A percentile compares a stretch with the other conserved stretches of the same genome.
Evolutionary conservation across 306 rosid genomes (phyloP).

Genomic region (Quercus parvula): DNA sequence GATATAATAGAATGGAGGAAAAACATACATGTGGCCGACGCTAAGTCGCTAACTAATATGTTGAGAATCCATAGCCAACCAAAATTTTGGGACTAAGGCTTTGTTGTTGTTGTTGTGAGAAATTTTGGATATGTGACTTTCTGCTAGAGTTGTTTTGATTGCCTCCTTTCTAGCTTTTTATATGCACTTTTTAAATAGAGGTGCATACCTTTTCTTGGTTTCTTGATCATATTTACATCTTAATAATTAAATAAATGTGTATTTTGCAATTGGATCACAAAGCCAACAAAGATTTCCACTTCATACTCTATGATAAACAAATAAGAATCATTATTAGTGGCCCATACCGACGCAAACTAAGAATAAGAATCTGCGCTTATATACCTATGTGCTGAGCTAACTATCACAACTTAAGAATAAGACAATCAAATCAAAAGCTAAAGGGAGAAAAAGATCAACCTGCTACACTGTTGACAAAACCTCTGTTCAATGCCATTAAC

Average conservation of each 20-base stretch:
- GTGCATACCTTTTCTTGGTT: neutral
- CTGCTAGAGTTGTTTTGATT: neutral
- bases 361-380: constrained; percentile 1
- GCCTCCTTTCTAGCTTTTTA: neutral
- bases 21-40: too few species aligned
- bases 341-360: neutral
- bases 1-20: too few species aligned
- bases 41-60: too few species aligned
- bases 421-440: neutral
- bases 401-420: neutral
- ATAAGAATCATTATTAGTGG: neutral
- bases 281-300: neutral
- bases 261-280: neutral
- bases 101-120: too few species aligned
- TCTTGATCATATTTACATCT: neutral
- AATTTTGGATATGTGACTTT: neutral
- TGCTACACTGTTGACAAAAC: constrained; percentile 92
- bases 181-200: neutral
- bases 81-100: too few species aligned
- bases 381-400: constrained; percentile 9
- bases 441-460: constrained; percentile 34
- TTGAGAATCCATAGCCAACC: too few species aligned
- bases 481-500: constrained; percentile 81
- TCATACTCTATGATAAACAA: neutral
- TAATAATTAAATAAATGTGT: neutral